Base-by-base conservation (phyloP, 148 eudicot genomes). In the Chenopodium suecicum region DNA sequence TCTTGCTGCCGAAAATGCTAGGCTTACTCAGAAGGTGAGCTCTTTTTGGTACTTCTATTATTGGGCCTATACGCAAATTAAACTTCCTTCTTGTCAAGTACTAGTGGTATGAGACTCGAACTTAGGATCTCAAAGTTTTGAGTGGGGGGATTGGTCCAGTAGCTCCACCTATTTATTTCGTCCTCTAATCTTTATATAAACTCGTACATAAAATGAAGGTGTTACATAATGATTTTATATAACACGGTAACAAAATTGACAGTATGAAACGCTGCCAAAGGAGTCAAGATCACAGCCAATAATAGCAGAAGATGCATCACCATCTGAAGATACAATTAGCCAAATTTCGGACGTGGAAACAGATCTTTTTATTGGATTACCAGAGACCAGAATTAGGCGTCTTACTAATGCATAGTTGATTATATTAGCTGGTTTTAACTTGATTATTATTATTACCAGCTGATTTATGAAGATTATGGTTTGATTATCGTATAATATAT, bases 341-440 rank as follows among this genome's bases (percentile, higher is more conserved):
- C 93, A 92, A 46, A 85, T 83, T 7, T 90, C 95, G 2, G 93
- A 92, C 54, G 95, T 92, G 37, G 95, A 92, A 85, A 92, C 97
- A 4, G 91, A 90, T 6, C 83, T 92, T 27, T 92, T 90, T 86
- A 91, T 92, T 27, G 97, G 97, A 72, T 85, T 79, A 2, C 93
- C 97, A 4, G 91, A 90, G 47, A 79, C 86, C 82, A 89, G 85
- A 78, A 77, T 64, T 23, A 86, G 82, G 86, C 90, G 81, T 12
- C 62, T 73, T n/a, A 23, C 14, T 23, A 68, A 52, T 47, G 77
- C 76, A 58, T 80, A 56, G 60, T 54, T 54, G 3, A 14, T 56
- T 2, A 12, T 46, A 75, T 22, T 25, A 27, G 11, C 27, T 34
- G 47, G 68, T 23, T 68, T 2, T 41, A 47, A 8, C 9, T 16